Base-by-base conservation (phyloP, 2,329 filamentous ascomycete species). In the Knufia petricola region DNA sequence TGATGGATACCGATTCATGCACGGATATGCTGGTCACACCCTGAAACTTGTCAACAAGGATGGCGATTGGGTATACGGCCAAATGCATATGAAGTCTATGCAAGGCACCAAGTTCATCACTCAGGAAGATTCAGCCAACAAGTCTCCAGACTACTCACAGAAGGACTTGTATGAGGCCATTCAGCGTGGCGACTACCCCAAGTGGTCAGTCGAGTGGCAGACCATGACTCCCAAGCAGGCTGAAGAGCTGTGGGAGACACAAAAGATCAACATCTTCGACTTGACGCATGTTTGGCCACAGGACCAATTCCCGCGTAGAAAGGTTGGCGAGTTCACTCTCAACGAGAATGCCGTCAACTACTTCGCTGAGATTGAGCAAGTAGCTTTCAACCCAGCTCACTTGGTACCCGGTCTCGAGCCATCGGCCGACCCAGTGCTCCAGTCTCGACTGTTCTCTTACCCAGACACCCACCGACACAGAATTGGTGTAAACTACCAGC, bases 361-460 rank as follows among this genome's bases (percentile, higher is more conserved):
- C 63, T 79, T 79, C 54, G 74, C 75, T 54, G 78, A 84, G 58
- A 82, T 85, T 43, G 82, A 86, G 67, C 82, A 85, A 61, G 73
- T 78, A 15, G 79, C 81, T 1, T 86, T 84, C 72, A 80, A 75
- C 52, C 82, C 82, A 32, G 74, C 79, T 4, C 80, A 85, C 61
- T 65, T 85, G 63, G 73, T 78, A 2, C 81, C 81, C 2, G 81
- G 82, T 46, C 77, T 82, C 49, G 81, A 85, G 64, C 77, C 81
- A 12, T 83, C 81, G 8, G 79, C 79, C 54, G 82, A 86, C 57
- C 81, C 82, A 1, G 79, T 85, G 31, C 70, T 85, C 2, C 81
- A 85, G 64, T 77, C 76, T 32, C 79, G 82, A 49, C 72, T 85
- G 34, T 85, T 85, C 71, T 84, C 80, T 1, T 85, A 85, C 66